Evolutionary conservation across 2,329 filamentous ascomycete genomes (phyloP), one percentile per base, ranked within the genome.

Genomic region (Samsoniella hepiali): DNA sequence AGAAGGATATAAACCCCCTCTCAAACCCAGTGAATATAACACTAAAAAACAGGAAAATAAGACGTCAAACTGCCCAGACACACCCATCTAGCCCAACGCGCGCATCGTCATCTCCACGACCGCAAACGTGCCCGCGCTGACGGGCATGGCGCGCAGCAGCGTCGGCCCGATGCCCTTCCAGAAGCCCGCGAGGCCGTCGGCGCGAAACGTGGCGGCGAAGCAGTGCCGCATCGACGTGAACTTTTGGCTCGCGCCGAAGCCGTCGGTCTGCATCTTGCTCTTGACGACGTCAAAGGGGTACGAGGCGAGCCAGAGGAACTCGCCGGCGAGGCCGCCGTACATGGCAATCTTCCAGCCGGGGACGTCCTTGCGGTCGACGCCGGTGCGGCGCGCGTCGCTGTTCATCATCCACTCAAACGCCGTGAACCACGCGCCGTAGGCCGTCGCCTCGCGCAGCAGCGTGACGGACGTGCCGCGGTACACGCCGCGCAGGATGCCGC

Each of bases 181-280:
- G 81, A 99, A 98, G 1, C 93, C 95, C 49, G 86, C 79, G 69
- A 87, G 72, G 1, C 95, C 95, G 77, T 96, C 93, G 6, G 78
- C 81, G 65, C 83, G 84, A 81, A 85, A 96, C 2, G 90, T 96
- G 82, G 96, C 87, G 64, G 82, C 84, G 77, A 98, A 96, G 79
- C 91, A 96, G 77, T 96, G 91, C 58, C 89, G 85, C 94, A 97
- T 97, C 63, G 81, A 88, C 74, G 80, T 85, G 78, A 90, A 99
- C 73, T 83, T 84, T 80, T 88, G 87, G 67, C 84, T 79, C 56
- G 75, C 66, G 5, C 91, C 92, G 73, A 97, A 95, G 0, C 91
- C 93, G 78, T 99, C 95, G 64, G 90, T 97, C 84, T 99, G 95
- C 94, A 98, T 97, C 86, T 97, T 98, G 79, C 92, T 97, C 90